Base-by-base conservation (phyloP, 352 stramenopile genomes). In the Phytopythium montanum region DNA sequence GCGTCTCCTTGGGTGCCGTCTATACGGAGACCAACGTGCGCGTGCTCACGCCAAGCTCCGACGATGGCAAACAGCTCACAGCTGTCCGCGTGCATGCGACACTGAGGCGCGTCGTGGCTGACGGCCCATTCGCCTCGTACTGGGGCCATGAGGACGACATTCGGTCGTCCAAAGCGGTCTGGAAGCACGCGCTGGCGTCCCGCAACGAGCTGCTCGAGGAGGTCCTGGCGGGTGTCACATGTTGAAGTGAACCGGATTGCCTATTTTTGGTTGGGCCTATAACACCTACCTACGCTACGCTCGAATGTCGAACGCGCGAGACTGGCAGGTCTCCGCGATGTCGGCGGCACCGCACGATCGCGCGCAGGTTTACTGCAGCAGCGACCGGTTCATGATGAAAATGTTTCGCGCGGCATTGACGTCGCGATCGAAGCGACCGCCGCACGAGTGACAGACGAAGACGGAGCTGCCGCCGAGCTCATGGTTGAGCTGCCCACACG, bases 21-120 rank as follows among this genome's bases (percentile, higher is more conserved):
- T 36, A 26, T 13, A 38, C 25, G 21, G 52, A 58, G 34, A 58
- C 23, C 21, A 58, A 48, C 26, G 34, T 58, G 23, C 52, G 52
- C 14, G 16, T 49, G 9, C 52, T 49, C 5, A 58, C 52, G 7
- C 31, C 23, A 7, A 25, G 4, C 3, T 18, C 14, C 19, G 23
- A 19, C 18, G 31, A 45, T 23, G 21, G 21, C 5, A 36, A 57
- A 2, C 10, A 10, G 10, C 28, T 57, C 29, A 57, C 51, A 1
- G 23, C 18, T 5, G 16, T 57, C 34, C 16, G n/a, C 0, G 23
- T 44, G 33, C 51, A 25, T 16, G 38, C 52, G 2, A 45, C 50
- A 6, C 21, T 56, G 50, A 21, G 3, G 4, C 51, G 51, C 19
- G 31, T 34, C 5, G 34, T 57, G n/a, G n/a, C n/a, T n/a, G 51